Conservation (phyloP, 106 monocot genomes). For the Dendrobium nobile region DNA sequence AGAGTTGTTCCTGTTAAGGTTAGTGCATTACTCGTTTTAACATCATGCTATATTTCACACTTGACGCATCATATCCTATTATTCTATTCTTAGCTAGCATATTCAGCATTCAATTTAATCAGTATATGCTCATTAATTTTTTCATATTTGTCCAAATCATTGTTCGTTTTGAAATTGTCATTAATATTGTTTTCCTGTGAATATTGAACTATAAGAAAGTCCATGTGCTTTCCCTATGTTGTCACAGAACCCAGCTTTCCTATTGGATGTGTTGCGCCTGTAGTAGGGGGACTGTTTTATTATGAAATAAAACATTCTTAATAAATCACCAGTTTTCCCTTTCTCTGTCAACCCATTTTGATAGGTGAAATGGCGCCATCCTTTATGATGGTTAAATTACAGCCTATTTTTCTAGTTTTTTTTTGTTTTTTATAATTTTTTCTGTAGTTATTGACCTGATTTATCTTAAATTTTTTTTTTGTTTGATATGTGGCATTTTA, state of each 20-base stretch:
- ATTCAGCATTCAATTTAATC: background rate
- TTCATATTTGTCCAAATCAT: background rate
- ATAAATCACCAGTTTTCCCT: background rate
- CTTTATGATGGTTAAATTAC: background rate
- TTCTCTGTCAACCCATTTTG: background rate
- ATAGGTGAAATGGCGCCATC: background rate
- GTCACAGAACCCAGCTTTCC: background rate
- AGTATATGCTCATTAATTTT: background rate
- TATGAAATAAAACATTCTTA: background rate
- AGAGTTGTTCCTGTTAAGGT: conserved; percentile 78
- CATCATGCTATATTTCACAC: background rate
- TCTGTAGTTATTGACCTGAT: background rate
- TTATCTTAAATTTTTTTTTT: background rate
- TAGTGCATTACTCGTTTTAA: conserved; percentile 5
- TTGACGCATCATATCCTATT: background rate
- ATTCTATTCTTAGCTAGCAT: background rate
- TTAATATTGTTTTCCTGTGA: background rate
- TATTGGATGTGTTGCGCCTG: background rate
- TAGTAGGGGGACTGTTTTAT: background rate
- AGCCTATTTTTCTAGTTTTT: background rate
- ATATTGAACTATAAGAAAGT: background rate
- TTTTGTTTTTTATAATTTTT: background rate
- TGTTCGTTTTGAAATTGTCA: background rate
- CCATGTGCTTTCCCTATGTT: background rate
- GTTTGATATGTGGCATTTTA: background rate